These are phyloP conservation scores for Ramularia endophylla DNA, from an alignment of 2,329 filamentous ascomycete genomes.

Conservation along the genomic window DNA sequence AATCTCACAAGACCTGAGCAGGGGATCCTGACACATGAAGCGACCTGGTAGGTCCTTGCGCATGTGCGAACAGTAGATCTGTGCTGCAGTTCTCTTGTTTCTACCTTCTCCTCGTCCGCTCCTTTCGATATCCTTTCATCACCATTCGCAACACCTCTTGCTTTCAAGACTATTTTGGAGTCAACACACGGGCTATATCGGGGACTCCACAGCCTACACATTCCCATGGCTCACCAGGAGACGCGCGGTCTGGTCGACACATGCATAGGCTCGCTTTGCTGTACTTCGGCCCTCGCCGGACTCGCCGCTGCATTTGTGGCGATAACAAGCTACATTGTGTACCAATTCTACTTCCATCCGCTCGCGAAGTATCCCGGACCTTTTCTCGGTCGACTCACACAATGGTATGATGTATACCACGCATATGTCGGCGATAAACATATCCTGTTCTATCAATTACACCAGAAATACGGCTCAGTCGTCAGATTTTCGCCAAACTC, in stretches of 20 bases:
- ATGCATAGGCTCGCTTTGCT: constrained; percentile 11
- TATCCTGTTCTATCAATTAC: constrained; percentile 21
- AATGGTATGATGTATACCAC: constrained; percentile 23
- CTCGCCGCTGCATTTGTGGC: constrained; percentile 7
- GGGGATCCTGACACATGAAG: too few species aligned
- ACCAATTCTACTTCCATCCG: constrained; percentile 22
- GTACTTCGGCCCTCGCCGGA: constrained; percentile 6
- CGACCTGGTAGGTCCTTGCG: too few species aligned
- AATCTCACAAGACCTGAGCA: too few species aligned
- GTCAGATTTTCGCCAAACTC: constrained; percentile 24
- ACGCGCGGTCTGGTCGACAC: neutral
- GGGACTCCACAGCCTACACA: too few species aligned
- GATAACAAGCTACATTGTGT: constrained; percentile 14
- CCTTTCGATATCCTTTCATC: too few species aligned
- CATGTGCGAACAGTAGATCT: too few species aligned
- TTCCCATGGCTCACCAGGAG: too few species aligned
- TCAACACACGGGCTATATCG: too few species aligned
- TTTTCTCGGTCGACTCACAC: constrained; percentile 18
- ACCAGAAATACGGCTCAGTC: constrained; percentile 19
- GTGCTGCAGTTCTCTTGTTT: too few species aligned
- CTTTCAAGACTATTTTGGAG: too few species aligned
- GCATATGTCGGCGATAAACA: constrained; percentile 26
- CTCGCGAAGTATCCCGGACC: constrained; percentile 24
- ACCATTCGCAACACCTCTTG: too few species aligned
- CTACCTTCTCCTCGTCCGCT: too few species aligned